Percentiles rank a stretch among this genome's conserved stretches.
Conservation (phyloP, 192 early-diverging fungal species). For the Allomyces macrogynus region DNA sequence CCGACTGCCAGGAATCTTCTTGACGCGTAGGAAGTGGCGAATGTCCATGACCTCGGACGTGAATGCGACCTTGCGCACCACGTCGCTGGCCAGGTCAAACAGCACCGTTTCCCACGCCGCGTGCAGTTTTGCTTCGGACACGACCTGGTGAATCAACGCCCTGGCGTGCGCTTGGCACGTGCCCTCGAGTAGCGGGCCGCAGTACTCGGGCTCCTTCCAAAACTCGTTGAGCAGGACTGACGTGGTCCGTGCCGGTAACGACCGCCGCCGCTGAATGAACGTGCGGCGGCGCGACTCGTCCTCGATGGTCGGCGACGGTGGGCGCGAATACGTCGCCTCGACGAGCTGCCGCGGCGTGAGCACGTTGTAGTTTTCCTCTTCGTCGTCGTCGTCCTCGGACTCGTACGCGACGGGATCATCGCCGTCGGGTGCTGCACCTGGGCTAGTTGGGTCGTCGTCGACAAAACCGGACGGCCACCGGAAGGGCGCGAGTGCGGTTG, state of each 20-base stretch:
- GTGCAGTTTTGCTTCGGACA: neutral
- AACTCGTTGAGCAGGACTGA: slow-evolving; percentile 7
- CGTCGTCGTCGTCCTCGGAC: neutral
- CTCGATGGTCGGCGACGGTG: slow-evolving; percentile 1
- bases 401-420: too few relatives aligned
- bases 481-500: neutral
- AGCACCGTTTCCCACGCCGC: slow-evolving; percentile 49
- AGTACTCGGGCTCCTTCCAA: slow-evolving; percentile 14
- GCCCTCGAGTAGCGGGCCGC: slow-evolving; percentile 8
- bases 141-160: slow-evolving; percentile 3
- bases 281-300: neutral
- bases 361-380: neutral
- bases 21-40: slow-evolving; percentile 80
- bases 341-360: slow-evolving; percentile 5
- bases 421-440: slow-evolving; percentile 1
- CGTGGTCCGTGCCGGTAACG: slow-evolving; percentile 11
- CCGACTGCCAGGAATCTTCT: slow-evolving; percentile 73
- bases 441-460: neutral
- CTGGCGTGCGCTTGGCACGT: neutral
- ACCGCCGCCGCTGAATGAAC: neutral
- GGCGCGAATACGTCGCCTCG: neutral
- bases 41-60: slow-evolving; percentile 60
- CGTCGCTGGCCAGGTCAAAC: slow-evolving; percentile 43
- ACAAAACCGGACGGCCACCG: slow-evolving; percentile 2
- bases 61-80: slow-evolving; percentile 36